Conservation (phyloP, 306 rosid species). For the Inga leiocalycina region DNA sequence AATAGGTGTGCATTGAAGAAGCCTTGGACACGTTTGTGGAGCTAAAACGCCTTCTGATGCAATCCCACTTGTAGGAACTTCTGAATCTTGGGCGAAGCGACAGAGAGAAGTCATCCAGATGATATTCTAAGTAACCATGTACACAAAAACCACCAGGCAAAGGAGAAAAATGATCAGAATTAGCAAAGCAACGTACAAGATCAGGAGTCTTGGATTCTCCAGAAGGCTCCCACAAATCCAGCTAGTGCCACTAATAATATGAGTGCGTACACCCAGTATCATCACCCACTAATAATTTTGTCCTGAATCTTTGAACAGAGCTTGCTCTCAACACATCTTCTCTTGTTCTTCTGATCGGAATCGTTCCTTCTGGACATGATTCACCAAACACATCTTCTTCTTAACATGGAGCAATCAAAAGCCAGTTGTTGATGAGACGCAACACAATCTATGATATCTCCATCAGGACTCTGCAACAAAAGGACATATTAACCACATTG, state of each 20-base stretch:
- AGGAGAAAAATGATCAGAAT: conserved; percentile 58
- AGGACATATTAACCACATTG: too few relatives aligned
- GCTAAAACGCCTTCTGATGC: conserved; percentile 72
- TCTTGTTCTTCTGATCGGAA: conserved; percentile 85
- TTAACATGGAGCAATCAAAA: too few relatives aligned
- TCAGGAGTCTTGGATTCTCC: conserved; percentile 35
- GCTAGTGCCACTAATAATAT: too few relatives aligned
- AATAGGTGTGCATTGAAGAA: too few relatives aligned
- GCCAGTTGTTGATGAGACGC: too few relatives aligned
- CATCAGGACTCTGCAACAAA: too few relatives aligned
- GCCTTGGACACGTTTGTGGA: conserved; percentile 1
- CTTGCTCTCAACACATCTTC: conserved; percentile 82
- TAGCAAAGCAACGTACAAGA: conserved; percentile 69
- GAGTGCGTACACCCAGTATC: too few relatives aligned
- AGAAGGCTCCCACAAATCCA: too few relatives aligned
- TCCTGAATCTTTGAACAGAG: conserved; percentile 74
- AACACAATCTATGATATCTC: too few relatives aligned
- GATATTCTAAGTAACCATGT: conserved; percentile 35
- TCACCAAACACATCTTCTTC: conserved; percentile 4
- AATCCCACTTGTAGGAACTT: conserved; percentile 55
- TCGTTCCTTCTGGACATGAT: conserved; percentile 83
- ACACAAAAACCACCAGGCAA: conserved; percentile 63
- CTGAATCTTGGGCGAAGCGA: too few relatives aligned
- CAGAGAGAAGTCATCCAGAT: too few relatives aligned
- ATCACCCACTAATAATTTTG: conserved; percentile 39